Percentiles rank a stretch among this genome's conserved stretches.
phyloP scores from a whole-genome alignment of 1,284 basidiomycete species.

The Mycosarcoma mackinlayi region DNA sequence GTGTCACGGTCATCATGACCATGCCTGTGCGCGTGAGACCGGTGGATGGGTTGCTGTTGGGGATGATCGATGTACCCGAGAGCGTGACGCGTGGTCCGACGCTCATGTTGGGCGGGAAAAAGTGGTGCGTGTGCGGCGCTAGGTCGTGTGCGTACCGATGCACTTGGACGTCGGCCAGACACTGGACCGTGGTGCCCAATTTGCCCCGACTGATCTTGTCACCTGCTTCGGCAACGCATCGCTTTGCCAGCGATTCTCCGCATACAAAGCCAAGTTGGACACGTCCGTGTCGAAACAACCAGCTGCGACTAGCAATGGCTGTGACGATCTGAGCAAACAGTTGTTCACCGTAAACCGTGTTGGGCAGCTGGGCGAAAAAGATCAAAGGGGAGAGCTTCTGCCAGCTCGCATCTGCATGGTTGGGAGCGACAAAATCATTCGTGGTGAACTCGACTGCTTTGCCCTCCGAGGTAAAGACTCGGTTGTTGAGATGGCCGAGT shows the following conservation, averaged over 20 bases:
- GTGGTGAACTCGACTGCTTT: conserved; percentile 23
- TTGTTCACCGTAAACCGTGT: conserved; percentile 66
- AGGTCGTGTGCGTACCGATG: conserved; percentile 38
- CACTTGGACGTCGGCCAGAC: conserved; percentile 41
- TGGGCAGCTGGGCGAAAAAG: conserved; percentile 64
- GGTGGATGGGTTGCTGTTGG: conserved; percentile 54
- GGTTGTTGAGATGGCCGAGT: conserved; percentile 51
- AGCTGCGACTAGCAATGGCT: conserved; percentile 54
- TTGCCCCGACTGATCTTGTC: conserved; percentile 49
- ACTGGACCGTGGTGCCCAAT: conserved; percentile 53
- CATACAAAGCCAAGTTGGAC: conserved; percentile 58
- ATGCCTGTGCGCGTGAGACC: conserved; percentile 50
- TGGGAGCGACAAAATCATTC: conserved; percentile 19
- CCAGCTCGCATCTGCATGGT: conserved; percentile 39
- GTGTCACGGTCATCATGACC: conserved; percentile 56
- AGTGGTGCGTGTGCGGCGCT: conserved; percentile 47
- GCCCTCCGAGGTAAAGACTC: conserved; percentile 22
- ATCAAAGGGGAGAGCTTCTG: conserved; percentile 50
- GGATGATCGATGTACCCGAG: conserved; percentile 39
- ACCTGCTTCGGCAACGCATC: conserved; percentile 47
- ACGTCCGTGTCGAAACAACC: conserved; percentile 62
- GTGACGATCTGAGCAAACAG: conserved; percentile 63
- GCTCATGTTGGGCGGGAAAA: conserved; percentile 53
- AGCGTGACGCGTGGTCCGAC: conserved; percentile 56
- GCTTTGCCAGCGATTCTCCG: conserved; percentile 58